Evolutionary conservation across 768 basidiomycete species (phyloP).

Genomic region (Mycena galopus): DNA sequence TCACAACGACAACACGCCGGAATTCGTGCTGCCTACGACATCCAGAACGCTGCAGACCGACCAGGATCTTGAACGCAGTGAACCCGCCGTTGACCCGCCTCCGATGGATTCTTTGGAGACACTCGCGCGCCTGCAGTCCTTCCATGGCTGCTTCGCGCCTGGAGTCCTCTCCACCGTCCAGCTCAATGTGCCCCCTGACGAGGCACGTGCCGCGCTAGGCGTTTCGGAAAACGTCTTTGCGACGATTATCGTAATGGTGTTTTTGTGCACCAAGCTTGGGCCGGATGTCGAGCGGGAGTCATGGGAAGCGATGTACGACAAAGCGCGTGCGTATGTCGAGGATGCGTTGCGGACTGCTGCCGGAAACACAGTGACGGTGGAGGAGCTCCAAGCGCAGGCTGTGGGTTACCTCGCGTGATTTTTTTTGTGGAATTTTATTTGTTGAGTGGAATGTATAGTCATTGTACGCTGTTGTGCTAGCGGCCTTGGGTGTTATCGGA

Average conservation of each 20-base stretch:
- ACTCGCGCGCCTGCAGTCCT: constrained; percentile 23
- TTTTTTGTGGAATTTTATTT: not conserved
- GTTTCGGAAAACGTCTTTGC: constrained; percentile 21
- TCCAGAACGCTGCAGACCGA: too few species aligned
- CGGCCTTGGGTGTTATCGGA: too few species aligned
- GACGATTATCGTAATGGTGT: constrained; percentile 30
- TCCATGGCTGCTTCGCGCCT: constrained; percentile 18
- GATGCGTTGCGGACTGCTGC: not conserved
- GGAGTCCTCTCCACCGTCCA: constrained; percentile 7
- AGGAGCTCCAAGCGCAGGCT: constrained; percentile 13
- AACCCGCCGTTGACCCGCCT: constrained; percentile 18
- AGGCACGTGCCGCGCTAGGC: not conserved
- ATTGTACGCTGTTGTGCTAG: too few species aligned
- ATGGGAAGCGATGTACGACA: constrained; percentile 36
- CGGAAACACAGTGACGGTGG: not conserved
- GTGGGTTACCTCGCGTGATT: not conserved
- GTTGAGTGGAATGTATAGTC: too few species aligned
- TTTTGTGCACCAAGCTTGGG: constrained; percentile 26
- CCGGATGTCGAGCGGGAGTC: constrained; percentile 22
- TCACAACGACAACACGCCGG: too few species aligned
- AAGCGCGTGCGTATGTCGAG: constrained; percentile 27
- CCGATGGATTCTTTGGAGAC: constrained; percentile 11
- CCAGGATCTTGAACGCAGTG: too few species aligned
- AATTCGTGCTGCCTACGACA: too few species aligned
- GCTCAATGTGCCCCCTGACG: not conserved